Evolutionary conservation across 306 rosid genomes (phyloP).

Genomic region (Fagus crenata): DNA sequence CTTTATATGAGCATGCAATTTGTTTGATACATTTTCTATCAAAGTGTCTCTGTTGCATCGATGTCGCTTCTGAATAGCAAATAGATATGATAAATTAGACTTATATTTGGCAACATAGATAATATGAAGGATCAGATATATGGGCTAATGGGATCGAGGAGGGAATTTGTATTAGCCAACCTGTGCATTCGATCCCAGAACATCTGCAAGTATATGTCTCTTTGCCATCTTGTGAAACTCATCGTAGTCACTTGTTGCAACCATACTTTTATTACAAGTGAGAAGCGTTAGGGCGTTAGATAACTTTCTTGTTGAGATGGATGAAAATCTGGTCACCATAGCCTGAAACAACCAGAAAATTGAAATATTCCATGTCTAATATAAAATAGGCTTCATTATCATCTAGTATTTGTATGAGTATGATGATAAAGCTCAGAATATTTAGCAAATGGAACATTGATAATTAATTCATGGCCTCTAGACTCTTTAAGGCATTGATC

Average conservation of each 20-base stretch:
- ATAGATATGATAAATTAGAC: constrained; percentile 1
- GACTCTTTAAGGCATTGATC: background rate
- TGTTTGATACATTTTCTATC: constrained; percentile 52
- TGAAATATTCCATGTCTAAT: background rate
- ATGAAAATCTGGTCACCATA: constrained; percentile 77
- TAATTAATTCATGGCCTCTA: background rate
- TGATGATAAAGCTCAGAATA: background rate
- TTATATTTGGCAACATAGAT: background rate
- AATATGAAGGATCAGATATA: background rate
- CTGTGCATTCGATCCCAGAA: constrained; percentile 83
- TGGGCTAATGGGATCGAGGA: background rate
- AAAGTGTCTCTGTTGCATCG: constrained; percentile 57
- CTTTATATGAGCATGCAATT: constrained; percentile 48
- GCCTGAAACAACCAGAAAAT: constrained; percentile 54
- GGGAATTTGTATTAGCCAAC: constrained; percentile 24
- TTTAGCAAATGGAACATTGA: background rate
- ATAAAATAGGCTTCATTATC: background rate
- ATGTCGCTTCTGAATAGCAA: constrained; percentile 64
- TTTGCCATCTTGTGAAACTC: constrained; percentile 79
- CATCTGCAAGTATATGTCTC: constrained; percentile 57
- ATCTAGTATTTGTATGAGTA: no score
- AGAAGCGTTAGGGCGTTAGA: constrained; percentile 63
- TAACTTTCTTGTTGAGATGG: constrained; percentile 80
- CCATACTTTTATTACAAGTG: constrained; percentile 78
- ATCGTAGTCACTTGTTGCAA: constrained; percentile 86